Evolutionary conservation across 495 filamentous ascomycete genomes (phyloP).

Genomic region (Lasiosphaeria ovina): DNA sequence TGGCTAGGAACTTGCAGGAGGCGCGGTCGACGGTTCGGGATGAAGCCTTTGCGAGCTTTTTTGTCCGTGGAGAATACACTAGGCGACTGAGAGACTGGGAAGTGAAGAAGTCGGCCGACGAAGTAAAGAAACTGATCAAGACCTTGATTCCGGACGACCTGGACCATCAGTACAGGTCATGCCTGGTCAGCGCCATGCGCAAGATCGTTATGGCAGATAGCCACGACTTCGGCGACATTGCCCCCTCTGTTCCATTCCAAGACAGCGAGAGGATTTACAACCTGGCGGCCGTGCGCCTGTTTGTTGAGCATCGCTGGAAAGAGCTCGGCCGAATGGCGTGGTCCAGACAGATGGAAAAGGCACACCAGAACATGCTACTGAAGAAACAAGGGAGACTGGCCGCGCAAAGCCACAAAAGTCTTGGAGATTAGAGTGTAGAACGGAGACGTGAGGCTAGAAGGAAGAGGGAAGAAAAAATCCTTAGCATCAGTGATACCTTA

Average conservation of each 20-base stretch:
- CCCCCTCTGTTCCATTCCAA: slow-evolving; percentile 17
- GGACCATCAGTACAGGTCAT: slow-evolving; percentile 19
- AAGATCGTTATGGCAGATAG: slow-evolving; percentile 41
- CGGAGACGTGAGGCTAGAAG: too few relatives aligned
- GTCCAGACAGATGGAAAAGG: slow-evolving; percentile 24
- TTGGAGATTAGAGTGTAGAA: too few relatives aligned
- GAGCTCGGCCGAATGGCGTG: slow-evolving; percentile 33
- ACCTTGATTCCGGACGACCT: slow-evolving; percentile 22
- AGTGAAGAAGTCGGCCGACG: slow-evolving; percentile 23
- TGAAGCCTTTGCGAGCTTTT: slow-evolving; percentile 38
- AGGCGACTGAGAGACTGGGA: slow-evolving; percentile 28
- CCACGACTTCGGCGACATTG: slow-evolving; percentile 26
- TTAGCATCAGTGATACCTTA: too few relatives aligned
- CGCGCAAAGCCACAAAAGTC: too few relatives aligned
- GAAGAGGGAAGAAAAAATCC: too few relatives aligned
- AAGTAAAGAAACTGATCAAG: slow-evolving; percentile 38
- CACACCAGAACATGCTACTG: slow-evolving; percentile 17
- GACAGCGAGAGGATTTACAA: slow-evolving; percentile 39
- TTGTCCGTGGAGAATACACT: slow-evolving; percentile 27
- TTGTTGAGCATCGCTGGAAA: slow-evolving; percentile 36
- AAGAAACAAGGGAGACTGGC: slow-evolving; percentile 13
- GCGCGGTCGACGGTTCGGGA: slow-evolving; percentile 29
- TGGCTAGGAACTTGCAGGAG: slow-evolving; percentile 10
- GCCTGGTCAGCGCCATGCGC: slow-evolving; percentile 30
- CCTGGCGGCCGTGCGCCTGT: slow-evolving; percentile 31